phyloP scores from a whole-genome alignment of 352 stramenopile genomes.

The Phytophthora lateralis region DNA sequence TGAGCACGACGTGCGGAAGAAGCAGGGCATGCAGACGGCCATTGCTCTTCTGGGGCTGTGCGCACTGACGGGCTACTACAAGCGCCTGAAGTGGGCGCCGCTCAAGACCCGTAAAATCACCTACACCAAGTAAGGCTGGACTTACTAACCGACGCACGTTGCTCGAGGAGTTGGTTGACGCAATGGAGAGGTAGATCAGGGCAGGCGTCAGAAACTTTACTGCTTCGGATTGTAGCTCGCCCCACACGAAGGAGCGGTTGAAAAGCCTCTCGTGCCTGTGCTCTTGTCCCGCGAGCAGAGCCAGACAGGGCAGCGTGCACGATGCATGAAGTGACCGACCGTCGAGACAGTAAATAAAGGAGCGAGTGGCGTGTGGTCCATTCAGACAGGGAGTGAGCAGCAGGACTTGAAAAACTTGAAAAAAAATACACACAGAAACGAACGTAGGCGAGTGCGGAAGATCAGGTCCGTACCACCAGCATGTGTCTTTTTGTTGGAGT shows the following conservation, averaged over 20 bases:
- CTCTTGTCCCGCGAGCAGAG: constrained; percentile 7
- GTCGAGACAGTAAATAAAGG: constrained; percentile 40
- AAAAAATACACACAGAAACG: constrained; percentile 38
- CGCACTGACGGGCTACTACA: constrained; percentile 97
- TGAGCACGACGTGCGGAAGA: constrained; percentile 98
- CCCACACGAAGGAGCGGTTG: constrained; percentile 25
- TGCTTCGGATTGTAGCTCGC: constrained; percentile 20
- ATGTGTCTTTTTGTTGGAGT: background rate
- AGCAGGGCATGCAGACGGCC: constrained; percentile 95
- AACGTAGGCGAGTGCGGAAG: background rate
- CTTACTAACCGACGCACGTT: constrained; percentile 11
- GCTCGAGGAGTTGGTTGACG: constrained; percentile 13
- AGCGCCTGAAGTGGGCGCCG: constrained; percentile 97
- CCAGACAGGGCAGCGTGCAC: constrained; percentile 16
- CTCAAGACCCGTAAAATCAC: constrained; percentile 99
- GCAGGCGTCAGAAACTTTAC: constrained; percentile 15
- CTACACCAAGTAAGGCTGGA: constrained; percentile 94
- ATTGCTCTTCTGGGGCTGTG: constrained; percentile 92
- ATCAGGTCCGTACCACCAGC: constrained; percentile 3
- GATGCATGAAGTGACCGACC: constrained; percentile 20
- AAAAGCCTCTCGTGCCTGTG: constrained; percentile 8
- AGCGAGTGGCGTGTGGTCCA: constrained; percentile 20
- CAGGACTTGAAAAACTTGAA: constrained; percentile 34
- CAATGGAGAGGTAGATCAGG: constrained; percentile 17
- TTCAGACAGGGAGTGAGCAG: constrained; percentile 14